Conservation (phyloP, 257 asterid genomes). For the Parsonsia alboflavescens region DNA sequence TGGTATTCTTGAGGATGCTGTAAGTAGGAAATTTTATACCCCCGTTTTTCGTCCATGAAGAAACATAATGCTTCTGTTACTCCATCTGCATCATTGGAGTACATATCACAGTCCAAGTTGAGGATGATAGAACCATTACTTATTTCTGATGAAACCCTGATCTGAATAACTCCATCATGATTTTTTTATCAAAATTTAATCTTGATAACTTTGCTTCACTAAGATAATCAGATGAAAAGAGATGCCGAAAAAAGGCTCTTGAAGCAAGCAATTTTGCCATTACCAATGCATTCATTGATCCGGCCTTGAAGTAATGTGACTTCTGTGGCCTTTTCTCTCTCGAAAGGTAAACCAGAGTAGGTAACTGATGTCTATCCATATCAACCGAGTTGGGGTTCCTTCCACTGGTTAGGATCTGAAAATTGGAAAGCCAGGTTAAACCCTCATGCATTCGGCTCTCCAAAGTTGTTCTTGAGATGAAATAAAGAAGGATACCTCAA, state of each 20-base stretch:
- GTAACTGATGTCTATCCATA: conserved; percentile 34
- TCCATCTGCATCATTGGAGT: conserved; percentile 65
- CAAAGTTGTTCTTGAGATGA: not conserved
- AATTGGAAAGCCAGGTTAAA: not conserved
- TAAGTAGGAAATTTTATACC: conserved; percentile 42
- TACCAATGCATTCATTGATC: conserved; percentile 65
- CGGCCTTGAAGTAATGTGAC: conserved; percentile 61
- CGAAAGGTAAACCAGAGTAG: conserved; percentile 50
- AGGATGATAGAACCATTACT: conserved; percentile 80
- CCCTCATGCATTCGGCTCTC: not conserved
- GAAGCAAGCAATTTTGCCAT: not conserved
- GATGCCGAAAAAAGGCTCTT: no score
- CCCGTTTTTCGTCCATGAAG: conserved; percentile 60
- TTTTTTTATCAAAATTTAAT: not conserved
- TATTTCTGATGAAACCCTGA: conserved; percentile 68
- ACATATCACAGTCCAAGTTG: conserved; percentile 90
- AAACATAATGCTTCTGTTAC: conserved; percentile 63
- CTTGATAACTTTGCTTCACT: no score
- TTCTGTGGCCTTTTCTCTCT: conserved; percentile 45
- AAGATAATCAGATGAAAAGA: not conserved
- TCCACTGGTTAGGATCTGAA: conserved; percentile 41
- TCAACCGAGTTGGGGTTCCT: conserved; percentile 29
- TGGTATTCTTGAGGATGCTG: conserved; percentile 58
- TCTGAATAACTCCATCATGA: conserved; percentile 34
- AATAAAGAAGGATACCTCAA: conserved; percentile 39